phyloP scores from a whole-genome alignment of 2,329 filamentous ascomycete species.

The Phaeosphaeriaceae sp. region DNA sequence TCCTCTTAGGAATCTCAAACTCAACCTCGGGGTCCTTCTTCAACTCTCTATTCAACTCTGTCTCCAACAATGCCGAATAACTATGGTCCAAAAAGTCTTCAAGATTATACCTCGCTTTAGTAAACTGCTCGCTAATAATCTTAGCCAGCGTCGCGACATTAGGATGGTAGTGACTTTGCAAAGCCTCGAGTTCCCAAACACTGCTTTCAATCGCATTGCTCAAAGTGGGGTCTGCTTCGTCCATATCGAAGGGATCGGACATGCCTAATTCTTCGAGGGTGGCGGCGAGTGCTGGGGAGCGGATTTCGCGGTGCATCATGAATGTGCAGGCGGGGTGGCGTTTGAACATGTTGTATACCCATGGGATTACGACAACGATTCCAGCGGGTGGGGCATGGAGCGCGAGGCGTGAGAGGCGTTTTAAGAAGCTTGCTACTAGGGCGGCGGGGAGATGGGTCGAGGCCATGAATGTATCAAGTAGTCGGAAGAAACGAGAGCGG shows the following conservation, averaged over 20 bases:
- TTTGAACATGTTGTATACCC: slow-evolving; percentile 94
- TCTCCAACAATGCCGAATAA: slow-evolving; percentile 82
- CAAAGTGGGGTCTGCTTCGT: slow-evolving; percentile 81
- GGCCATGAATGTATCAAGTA: slow-evolving; percentile 86
- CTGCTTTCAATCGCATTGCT: slow-evolving; percentile 89
- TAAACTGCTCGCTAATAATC: slow-evolving; percentile 96
- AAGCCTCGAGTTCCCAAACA: slow-evolving; percentile 90
- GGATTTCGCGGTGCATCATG: slow-evolving; percentile 84
- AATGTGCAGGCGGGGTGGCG: slow-evolving; percentile 90
- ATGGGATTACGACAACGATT: slow-evolving; percentile 87
- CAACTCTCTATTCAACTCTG: slow-evolving; percentile 80
- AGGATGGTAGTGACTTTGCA: slow-evolving; percentile 94
- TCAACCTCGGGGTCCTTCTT: slow-evolving; percentile 90
- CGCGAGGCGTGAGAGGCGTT: slow-evolving; percentile 82
- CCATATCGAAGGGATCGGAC: slow-evolving; percentile 77
- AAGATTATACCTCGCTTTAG: slow-evolving; percentile 91
- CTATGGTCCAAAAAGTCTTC: slow-evolving; percentile 97
- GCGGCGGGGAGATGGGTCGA: slow-evolving; percentile 92
- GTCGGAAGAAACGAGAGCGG: slow-evolving; percentile 88
- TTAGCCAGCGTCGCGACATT: slow-evolving; percentile 94
- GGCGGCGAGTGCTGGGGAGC: slow-evolving; percentile 63
- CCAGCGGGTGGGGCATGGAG: slow-evolving; percentile 89
- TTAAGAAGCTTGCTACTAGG: slow-evolving; percentile 94
- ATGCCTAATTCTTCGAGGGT: slow-evolving; percentile 67
- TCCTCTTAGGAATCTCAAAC: slow-evolving; percentile 88